Base-by-base conservation (phyloP, 1,284 basidiomycete genomes). In the Marasmius tenuissimus region DNA sequence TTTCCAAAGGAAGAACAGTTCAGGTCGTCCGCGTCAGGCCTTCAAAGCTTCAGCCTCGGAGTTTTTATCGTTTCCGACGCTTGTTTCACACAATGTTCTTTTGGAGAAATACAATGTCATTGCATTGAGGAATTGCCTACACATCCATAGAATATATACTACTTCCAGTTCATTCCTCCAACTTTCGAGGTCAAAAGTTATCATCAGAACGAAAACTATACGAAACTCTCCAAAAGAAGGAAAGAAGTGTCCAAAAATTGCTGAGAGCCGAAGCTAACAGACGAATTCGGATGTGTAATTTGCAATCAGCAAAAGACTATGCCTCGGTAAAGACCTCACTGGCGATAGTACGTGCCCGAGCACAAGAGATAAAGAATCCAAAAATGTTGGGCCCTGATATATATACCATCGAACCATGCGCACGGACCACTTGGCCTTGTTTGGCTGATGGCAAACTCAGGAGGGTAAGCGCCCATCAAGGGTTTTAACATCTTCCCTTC, bases 271-370 rank as follows among this genome's bases (percentile, higher is more conserved):
- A 87, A 88, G 85, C 85, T 79, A 72, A 82, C 81, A 86, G 87
- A 90, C 86, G 87, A 71, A 85, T 89, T 88, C 85, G 87, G 88
- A 89, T 89, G 86, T 88, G 80, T 90, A 92, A 91, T 92, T 92
- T 92, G 90, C 90, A 92, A 92, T 89, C 87, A 92, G 90, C 90
- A 92, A 92, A 91, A 90, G 85, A 91, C 90, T 90, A 88, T 87
- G 87, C 85, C 88, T 91, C 89, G 87, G 90, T 92, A 89, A 81
- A 86, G 82, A 92, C 90, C 87, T 92, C 90, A 92, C 89, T 91
- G 87, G 86, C 88, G 88, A 90, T 86, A 88, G 89, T 90, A 88
- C 89, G 86, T 90, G 88, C 89, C 89, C 90, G 88, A 91, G 89
- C 89, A 91, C 89, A 91, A 92, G 55, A 90, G 87, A 88, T 91